Conservation (phyloP, 331 rosid species). For the Acacia pycnantha region DNA sequence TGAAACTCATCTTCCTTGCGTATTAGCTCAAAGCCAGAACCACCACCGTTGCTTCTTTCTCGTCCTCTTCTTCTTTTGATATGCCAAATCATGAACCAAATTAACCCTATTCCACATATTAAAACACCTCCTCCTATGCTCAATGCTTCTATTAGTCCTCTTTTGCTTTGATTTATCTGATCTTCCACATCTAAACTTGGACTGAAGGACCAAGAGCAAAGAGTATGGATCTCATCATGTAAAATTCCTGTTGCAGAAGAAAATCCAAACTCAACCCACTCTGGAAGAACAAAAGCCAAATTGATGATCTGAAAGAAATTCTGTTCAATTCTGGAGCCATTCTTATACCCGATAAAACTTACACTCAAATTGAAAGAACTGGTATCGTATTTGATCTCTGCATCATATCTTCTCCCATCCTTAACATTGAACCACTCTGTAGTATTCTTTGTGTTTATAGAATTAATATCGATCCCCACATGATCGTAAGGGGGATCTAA, state of each 20-base stretch:
- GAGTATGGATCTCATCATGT: slow-evolving; percentile 21
- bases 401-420: slow-evolving; percentile 28
- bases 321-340: slow-evolving; percentile 14
- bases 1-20: slow-evolving; percentile 31
- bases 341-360: slow-evolving; percentile 7
- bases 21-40: slow-evolving; percentile 3
- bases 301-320: not conserved
- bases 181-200: slow-evolving; percentile 19
- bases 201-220: slow-evolving; percentile 38
- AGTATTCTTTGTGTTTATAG: not conserved
- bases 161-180: not conserved
- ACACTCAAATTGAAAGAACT: slow-evolving; percentile 28
- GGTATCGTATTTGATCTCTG: slow-evolving; percentile 29
- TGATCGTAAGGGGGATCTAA: slow-evolving; percentile 37
- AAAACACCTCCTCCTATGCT: slow-evolving; percentile 25
- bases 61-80: not conserved
- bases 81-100: slow-evolving; percentile 21
- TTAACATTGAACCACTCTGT: slow-evolving; percentile 27
- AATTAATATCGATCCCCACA: slow-evolving; percentile 42
- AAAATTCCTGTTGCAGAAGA: slow-evolving; percentile 33
- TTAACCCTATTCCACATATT: not conserved
- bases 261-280: slow-evolving; percentile 45
- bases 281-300: slow-evolving; percentile 25
- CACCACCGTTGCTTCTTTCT: not conserved
- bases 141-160: not conserved